Conservation (phyloP, 768 basidiomycete species). For the Kwoniella botswanensis region DNA sequence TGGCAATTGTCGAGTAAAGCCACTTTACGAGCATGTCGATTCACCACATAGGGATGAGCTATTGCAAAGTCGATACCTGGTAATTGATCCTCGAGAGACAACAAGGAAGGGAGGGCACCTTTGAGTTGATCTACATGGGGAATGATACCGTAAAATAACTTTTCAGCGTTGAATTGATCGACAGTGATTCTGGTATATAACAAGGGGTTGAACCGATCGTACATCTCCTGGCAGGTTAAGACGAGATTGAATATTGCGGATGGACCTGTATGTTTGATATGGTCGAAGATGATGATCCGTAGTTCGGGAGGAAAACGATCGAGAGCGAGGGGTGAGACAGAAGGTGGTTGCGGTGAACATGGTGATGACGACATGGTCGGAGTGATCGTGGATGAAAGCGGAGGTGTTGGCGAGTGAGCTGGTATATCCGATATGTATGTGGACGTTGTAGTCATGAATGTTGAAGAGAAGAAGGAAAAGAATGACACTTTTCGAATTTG, state of each 20-base stretch:
- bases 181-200: not conserved
- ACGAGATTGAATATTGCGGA: not conserved
- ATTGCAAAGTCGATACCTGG: not conserved
- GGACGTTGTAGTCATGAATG: no score
- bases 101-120: no score
- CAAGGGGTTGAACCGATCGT: not conserved
- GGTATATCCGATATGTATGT: not conserved
- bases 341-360: not conserved
- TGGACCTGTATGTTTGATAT: not conserved
- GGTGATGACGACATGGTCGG: not conserved
- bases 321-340: not conserved
- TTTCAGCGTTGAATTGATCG: not conserved
- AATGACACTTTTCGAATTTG: no score
- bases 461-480: no score
- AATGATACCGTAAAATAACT: not conserved
- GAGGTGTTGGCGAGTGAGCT: not conserved
- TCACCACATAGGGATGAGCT: not conserved
- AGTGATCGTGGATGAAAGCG: not conserved
- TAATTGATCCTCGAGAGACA: not conserved
- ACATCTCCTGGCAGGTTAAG: not conserved
- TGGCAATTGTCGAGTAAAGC: not conserved
- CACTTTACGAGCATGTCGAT: not conserved
- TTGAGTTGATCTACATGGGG: not conserved
- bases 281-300: not conserved
- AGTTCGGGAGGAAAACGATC: slow-evolving; percentile 1